Evolutionary conservation across 352 stramenopile genomes (phyloP).

Genomic region (Phytophthora constricta): DNA sequence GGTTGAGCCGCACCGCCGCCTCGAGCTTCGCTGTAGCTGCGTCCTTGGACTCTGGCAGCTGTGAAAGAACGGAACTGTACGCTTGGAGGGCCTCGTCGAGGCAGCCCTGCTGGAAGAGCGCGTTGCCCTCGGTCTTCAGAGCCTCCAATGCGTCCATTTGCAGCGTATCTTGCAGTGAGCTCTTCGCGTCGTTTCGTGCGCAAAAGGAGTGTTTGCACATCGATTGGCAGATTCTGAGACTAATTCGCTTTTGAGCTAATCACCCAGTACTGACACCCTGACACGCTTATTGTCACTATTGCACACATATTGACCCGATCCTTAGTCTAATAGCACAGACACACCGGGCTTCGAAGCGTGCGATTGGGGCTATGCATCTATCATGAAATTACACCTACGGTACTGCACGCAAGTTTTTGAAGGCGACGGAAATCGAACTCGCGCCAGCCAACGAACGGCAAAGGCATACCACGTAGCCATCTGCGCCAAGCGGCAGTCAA

Average conservation of each 20-base stretch:
- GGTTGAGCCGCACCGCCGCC: conserved; percentile 67
- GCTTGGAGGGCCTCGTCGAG: conserved; percentile 52
- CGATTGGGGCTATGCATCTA: too few species aligned
- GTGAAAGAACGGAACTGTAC: conserved; percentile 53
- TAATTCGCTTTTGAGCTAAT: conserved; percentile 38
- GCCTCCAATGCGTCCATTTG: conserved; percentile 45
- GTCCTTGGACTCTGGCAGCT: background rate
- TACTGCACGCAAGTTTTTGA: too few species aligned
- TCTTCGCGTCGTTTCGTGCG: conserved; percentile 22
- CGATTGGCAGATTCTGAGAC: conserved; percentile 90
- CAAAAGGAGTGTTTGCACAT: conserved; percentile 61
- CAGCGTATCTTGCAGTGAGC: conserved; percentile 9
- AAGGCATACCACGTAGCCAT: too few species aligned
- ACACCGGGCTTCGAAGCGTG: conserved; percentile 91
- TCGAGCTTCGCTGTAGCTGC: conserved; percentile 39
- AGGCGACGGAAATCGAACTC: too few species aligned
- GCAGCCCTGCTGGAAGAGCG: conserved; percentile 53
- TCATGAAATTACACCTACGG: too few species aligned
- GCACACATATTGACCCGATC: conserved; percentile 89
- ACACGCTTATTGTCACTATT: conserved; percentile 63
- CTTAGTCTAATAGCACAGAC: conserved; percentile 92
- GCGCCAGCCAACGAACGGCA: too few species aligned
- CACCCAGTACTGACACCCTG: conserved; percentile 89
- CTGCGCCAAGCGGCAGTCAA: too few species aligned
- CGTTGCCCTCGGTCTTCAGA: conserved; percentile 68